These are phyloP conservation scores for Aegilops umbellulata DNA, from an alignment of 176 grass and related monocot species.

Conservation along the genomic window DNA sequence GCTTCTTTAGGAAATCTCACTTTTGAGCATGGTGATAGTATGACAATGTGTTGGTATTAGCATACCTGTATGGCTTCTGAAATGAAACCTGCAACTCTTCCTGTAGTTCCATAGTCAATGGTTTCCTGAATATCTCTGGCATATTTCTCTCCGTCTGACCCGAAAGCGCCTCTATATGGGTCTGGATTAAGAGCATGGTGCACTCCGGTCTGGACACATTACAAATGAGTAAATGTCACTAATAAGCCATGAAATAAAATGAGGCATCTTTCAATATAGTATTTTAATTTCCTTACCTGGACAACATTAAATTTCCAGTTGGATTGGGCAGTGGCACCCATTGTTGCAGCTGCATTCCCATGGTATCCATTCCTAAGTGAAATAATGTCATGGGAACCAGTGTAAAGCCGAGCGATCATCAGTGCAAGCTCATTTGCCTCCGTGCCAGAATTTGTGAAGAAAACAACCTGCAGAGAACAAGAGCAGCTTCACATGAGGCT, in stretches of 20 bases:
- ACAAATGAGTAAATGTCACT: background rate
- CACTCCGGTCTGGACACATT: constrained; percentile 64
- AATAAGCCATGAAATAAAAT: background rate
- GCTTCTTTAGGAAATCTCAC: background rate
- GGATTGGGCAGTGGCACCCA: constrained; percentile 76
- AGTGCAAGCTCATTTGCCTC: constrained; percentile 92
- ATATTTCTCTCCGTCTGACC: constrained; percentile 88
- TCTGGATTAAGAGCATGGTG: constrained; percentile 93
- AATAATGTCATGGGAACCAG: constrained; percentile 85
- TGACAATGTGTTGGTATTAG: constrained; percentile 6
- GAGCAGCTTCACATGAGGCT: background rate
- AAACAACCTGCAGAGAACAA: constrained; percentile 68
- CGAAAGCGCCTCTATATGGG: constrained; percentile 84
- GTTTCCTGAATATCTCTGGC: constrained; percentile 93
- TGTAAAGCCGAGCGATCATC: constrained; percentile 93
- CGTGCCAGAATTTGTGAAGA: constrained; percentile 97
- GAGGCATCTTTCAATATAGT: background rate
- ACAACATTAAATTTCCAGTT: constrained; percentile 96
- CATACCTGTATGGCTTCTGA: constrained; percentile 95
- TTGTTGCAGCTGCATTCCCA: constrained; percentile 96
- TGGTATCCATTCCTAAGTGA: constrained; percentile 94
- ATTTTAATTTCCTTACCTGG: constrained; percentile 39
- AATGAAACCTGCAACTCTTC: constrained; percentile 83
- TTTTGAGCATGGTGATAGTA: background rate
- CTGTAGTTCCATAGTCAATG: constrained; percentile 89